Evolutionary conservation across 768 basidiomycete genomes (phyloP), one percentile per base, ranked within the genome.

Genomic region (Lactarius deliciosus): DNA sequence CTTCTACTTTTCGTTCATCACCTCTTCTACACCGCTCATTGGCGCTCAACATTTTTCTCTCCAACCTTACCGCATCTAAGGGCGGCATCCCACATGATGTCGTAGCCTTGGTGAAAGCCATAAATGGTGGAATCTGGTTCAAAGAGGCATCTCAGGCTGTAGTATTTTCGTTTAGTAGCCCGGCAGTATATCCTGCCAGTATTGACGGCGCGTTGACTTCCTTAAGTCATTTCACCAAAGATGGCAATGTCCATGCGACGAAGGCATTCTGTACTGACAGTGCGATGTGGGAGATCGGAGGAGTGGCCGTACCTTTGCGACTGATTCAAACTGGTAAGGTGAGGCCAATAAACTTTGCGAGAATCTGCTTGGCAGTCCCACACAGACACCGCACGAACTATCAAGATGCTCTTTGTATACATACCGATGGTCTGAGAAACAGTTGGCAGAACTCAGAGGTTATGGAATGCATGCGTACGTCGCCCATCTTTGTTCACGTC

Each of bases 241-340:
- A 75, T 73, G 91, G 86, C 1, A 82, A 91, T 72, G 82, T 89
- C 3, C 77, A 86, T 64, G 77, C 85, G 0, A 82, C 87, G n/a
- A 84, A 83, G 54, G 84, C 82, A 57, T 81, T 81, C 54, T 83
- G 86, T 61, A 74, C 96, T 34, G 94, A 97, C 74, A 79, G 83
- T 62, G 85, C 89, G 0, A 75, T 96, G 62, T 92, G 91, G 86
- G 86, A 85, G 72, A 84, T 94, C 61, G 96, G 94, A 0, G 94
- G 96, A 4, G 86, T 89, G 2, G 86, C 87, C 13, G 81, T 95
- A 15, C 79, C 85, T 2, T 76, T 97, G 73, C 80, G 85, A 65
- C 76, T 97, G 60, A 83, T 97, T 28, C 88, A 94, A 94, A 74
- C 79, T 92, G 28, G 25, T 2, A 28, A 28, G 25, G 25, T 28